Percentiles rank a stretch among this genome's conserved stretches.
These are phyloP conservation scores for Zasmidium angulare DNA, from an alignment of 2,329 filamentous ascomycete genomes.

Conservation along the genomic window DNA sequence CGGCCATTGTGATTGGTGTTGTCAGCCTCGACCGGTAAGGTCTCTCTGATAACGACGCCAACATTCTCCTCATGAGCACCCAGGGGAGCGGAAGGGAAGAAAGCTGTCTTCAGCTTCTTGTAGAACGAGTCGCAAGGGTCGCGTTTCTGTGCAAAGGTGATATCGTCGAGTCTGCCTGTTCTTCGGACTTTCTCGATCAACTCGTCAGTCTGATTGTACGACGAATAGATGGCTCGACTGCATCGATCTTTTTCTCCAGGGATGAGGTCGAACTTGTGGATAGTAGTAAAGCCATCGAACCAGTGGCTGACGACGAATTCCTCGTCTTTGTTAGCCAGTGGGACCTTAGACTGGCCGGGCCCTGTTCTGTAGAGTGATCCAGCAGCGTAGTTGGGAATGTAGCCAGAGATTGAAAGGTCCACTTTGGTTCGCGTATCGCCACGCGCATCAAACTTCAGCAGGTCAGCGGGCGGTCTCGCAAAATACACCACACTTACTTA, in stretches of 20 bases:
- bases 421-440: constrained; percentile 35
- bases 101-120: constrained; percentile 65
- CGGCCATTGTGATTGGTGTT: not conserved
- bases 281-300: constrained; percentile 75
- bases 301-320: constrained; percentile 67
- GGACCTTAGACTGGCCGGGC: constrained; percentile 55
- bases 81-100: constrained; percentile 57
- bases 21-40: not conserved
- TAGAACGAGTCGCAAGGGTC: constrained; percentile 76
- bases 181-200: constrained; percentile 61
- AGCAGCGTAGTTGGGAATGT: constrained; percentile 68
- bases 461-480: not conserved
- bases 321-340: constrained; percentile 38
- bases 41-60: constrained; percentile 60
- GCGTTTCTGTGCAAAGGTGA: constrained; percentile 68
- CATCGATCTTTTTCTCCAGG: constrained; percentile 29
- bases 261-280: constrained; percentile 71
- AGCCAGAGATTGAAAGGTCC: constrained; percentile 61
- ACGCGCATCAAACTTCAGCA: constrained; percentile 8
- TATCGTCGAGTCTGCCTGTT: constrained; percentile 55
- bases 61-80: constrained; percentile 17
- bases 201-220: constrained; percentile 65
- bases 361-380: constrained; percentile 74
- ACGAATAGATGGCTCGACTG: constrained; percentile 66
- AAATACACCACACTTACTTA: not conserved